Conservation (phyloP, 2,329 filamentous ascomycete genomes). For the Aspergillus fructus region DNA sequence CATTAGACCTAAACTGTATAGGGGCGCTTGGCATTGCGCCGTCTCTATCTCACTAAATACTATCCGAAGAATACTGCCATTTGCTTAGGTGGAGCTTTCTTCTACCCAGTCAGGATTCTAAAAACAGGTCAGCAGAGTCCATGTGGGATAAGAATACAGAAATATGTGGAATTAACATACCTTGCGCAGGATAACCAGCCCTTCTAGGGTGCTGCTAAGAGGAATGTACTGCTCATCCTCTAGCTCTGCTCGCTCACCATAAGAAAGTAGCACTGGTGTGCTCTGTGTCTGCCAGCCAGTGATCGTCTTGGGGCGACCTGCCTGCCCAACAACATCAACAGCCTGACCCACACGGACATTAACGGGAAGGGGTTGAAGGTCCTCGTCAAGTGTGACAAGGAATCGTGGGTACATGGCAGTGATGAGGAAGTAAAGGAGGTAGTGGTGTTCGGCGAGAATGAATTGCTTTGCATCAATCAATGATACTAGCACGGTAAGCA, state of each 20-base stretch:
- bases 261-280: conserved; percentile 92
- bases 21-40: conserved; percentile 21
- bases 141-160: not conserved
- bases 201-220: conserved; percentile 86
- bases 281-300: conserved; percentile 99
- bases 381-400: conserved; percentile 92
- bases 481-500: conserved; percentile 85
- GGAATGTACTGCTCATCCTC: conserved; percentile 98
- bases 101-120: conserved; percentile 48
- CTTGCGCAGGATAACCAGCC: conserved; percentile 94
- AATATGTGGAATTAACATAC: conserved; percentile 52
- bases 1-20: conserved; percentile 33
- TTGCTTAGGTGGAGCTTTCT: conserved; percentile 33
- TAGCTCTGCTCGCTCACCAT: conserved; percentile 92
- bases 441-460: conserved; percentile 72
- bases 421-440: conserved; percentile 94
- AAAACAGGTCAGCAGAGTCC: conserved; percentile 24
- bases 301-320: conserved; percentile 96
- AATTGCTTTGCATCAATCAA: conserved; percentile 95
- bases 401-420: conserved; percentile 97
- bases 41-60: conserved; percentile 19
- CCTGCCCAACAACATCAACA: conserved; percentile 96
- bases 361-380: conserved; percentile 88
- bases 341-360: conserved; percentile 97
- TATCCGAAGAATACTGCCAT: conserved; percentile 18